Conservation (phyloP, 2,329 filamentous ascomycete species). For the Aspergillus fischeri region DNA sequence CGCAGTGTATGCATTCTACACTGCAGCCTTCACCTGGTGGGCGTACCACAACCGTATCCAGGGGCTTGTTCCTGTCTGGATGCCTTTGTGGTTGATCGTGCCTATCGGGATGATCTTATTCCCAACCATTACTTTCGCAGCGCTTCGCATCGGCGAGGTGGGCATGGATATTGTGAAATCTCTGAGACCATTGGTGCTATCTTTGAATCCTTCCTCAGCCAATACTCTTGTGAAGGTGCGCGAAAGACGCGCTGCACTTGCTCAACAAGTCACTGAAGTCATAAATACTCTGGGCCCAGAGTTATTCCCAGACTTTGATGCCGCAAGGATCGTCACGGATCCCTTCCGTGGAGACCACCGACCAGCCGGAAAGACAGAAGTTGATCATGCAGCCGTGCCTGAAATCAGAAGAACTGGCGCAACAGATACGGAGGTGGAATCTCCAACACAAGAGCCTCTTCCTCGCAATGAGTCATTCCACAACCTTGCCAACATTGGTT, state of each 20-base stretch:
- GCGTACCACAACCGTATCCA: conserved; percentile 76
- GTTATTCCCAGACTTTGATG: conserved; percentile 94
- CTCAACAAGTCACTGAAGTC: conserved; percentile 76
- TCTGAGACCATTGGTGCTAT: conserved; percentile 78
- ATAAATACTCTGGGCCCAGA: conserved; percentile 96
- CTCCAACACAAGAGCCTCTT: conserved; percentile 45
- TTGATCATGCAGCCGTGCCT: conserved; percentile 12
- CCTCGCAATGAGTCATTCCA: conserved; percentile 92
- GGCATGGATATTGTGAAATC: conserved; percentile 99
- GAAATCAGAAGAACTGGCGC: conserved; percentile 23
- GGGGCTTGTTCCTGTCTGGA: conserved; percentile 74
- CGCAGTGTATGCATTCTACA: conserved; percentile 77
- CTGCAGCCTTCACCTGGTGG: conserved; percentile 67
- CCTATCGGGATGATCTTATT: conserved; percentile 74
- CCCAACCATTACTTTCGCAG: conserved; percentile 84
- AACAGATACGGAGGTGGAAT: conserved; percentile 19
- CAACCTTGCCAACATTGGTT: conserved; percentile 79
- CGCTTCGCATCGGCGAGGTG: conserved; percentile 92
- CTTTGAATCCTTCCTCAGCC: conserved; percentile 75
- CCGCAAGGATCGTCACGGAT: conserved; percentile 62
- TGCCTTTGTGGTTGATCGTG: conserved; percentile 75
- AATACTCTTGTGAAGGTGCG: conserved; percentile 80
- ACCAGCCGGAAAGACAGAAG: conserved; percentile 13
- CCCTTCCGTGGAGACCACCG: conserved; percentile 39
- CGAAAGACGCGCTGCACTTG: conserved; percentile 66